These are phyloP conservation scores for Penicillium robsamsonii DNA, from an alignment of 495 filamentous ascomycete genomes.

Conservation along the genomic window DNA sequence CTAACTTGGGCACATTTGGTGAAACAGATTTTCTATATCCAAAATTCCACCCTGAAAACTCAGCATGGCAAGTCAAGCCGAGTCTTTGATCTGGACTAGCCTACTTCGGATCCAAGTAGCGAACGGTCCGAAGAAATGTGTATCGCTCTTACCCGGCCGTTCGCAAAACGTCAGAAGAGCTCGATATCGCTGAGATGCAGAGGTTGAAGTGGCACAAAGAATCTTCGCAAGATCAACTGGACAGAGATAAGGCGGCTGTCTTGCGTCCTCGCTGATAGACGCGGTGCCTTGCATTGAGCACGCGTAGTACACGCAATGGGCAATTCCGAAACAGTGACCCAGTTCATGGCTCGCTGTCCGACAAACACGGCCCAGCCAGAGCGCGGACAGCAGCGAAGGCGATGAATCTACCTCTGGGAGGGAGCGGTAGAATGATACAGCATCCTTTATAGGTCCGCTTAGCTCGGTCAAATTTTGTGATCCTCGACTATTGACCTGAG, in stretches of 20 bases:
- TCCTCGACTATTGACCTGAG: background rate
- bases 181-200: slow-evolving; percentile 36
- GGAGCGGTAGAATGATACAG: slow-evolving; percentile 9
- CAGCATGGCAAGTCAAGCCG: background rate
- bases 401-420: background rate
- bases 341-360: slow-evolving; percentile 63
- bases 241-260: slow-evolving; percentile 67
- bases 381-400: background rate
- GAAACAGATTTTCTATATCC: background rate
- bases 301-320: slow-evolving; percentile 66
- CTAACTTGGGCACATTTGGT: background rate
- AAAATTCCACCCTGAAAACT: background rate
- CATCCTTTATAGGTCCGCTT: slow-evolving; percentile 6
- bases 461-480: background rate
- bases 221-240: slow-evolving; percentile 61
- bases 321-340: slow-evolving; percentile 64
- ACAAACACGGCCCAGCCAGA: slow-evolving; percentile 58
- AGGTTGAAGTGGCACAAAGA: slow-evolving; percentile 33
- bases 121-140: slow-evolving; percentile 21
- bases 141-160: background rate
- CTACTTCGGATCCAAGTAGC: slow-evolving; percentile 24
- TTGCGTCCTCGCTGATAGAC: slow-evolving; percentile 57
- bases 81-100: background rate
- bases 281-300: slow-evolving; percentile 67
- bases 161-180: slow-evolving; percentile 47